Evolutionary conservation across 2,329 filamentous ascomycete species (phyloP).

Genomic region (Alternaria brassicae): DNA sequence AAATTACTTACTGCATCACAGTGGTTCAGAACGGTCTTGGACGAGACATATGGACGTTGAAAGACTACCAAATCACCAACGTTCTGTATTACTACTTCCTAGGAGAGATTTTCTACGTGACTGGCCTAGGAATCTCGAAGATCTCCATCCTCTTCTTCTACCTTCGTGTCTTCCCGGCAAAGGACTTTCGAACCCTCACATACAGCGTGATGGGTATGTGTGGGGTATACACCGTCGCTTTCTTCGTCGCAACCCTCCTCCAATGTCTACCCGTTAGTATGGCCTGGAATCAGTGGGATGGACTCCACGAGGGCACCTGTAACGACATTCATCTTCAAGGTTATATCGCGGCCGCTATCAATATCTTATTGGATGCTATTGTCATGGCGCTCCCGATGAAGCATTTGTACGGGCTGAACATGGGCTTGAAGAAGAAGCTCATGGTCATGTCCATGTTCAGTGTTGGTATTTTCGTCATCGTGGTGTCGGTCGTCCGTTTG

Average conservation of each 20-base stretch:
- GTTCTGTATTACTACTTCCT: conserved; percentile 47
- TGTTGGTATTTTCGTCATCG: conserved; percentile 51
- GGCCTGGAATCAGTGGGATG: conserved; percentile 56
- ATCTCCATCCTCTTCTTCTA: conserved; percentile 48
- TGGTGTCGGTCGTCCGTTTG: conserved; percentile 53
- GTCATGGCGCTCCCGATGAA: conserved; percentile 45
- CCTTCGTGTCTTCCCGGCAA: conserved; percentile 44
- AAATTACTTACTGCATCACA: conserved; percentile 7
- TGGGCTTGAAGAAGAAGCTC: conserved; percentile 44
- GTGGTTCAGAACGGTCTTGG: conserved; percentile 53
- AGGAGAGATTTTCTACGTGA: conserved; percentile 47
- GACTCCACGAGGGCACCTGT: conserved; percentile 36
- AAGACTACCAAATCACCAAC: conserved; percentile 50
- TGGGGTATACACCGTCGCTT: conserved; percentile 47
- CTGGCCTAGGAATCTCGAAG: conserved; percentile 38
- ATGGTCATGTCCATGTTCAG: conserved; percentile 48
- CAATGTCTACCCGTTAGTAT: conserved; percentile 59
- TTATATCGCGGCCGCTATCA: conserved; percentile 42
- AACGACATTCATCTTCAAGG: conserved; percentile 45
- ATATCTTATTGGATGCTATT: conserved; percentile 39
- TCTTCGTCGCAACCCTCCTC: conserved; percentile 58
- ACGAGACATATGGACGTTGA: conserved; percentile 61
- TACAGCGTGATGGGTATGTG: conserved; percentile 38
- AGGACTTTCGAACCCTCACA: conserved; percentile 32
- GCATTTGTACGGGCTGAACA: conserved; percentile 39